Evolutionary conservation across 257 asterid genomes (phyloP).

Genomic region (Oldenlandia corymbosa): DNA sequence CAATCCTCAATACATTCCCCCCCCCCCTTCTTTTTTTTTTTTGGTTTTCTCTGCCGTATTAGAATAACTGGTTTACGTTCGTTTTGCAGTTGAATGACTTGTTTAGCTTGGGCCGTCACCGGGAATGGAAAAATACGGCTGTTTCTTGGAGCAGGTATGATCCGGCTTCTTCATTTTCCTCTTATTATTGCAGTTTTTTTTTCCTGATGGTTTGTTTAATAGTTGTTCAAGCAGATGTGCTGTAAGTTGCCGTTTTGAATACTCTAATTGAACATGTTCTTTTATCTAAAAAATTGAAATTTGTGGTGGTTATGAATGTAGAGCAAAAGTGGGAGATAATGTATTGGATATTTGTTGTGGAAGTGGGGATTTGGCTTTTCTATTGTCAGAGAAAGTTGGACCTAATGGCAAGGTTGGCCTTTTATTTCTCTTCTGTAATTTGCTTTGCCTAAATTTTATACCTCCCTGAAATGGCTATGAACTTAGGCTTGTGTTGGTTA

Average conservation of each 20-base stretch:
- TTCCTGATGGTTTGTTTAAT: background rate
- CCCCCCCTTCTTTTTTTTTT: too few relatives aligned
- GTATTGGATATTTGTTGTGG: constrained; percentile 91
- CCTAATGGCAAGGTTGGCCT: constrained; percentile 52
- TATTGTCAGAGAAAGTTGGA: constrained; percentile 76
- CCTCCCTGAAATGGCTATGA: background rate
- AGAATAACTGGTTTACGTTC: background rate
- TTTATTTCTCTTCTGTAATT: constrained; percentile 5
- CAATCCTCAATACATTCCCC: background rate
- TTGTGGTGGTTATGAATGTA: constrained; percentile 21
- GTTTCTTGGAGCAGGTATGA: constrained; percentile 10
- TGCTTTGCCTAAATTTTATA: too few relatives aligned
- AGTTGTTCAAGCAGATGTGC: background rate
- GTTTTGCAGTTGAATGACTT: constrained; percentile 11
- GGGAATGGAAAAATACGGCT: background rate
- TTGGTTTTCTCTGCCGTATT: background rate
- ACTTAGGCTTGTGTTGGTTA: background rate
- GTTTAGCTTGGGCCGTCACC: constrained; percentile 1
- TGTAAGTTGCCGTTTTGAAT: too few relatives aligned
- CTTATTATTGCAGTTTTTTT: background rate
- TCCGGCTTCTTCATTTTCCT: background rate
- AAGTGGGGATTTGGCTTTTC: constrained; percentile 87
- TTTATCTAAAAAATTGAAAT: constrained; percentile 17
- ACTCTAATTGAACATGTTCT: too few relatives aligned
- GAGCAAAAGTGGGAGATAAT: constrained; percentile 69